A percentile compares a stretch with the other conserved stretches of the same genome.
Conservation (phyloP, 2,329 filamentous ascomycete genomes). For the Dothidotthia symphoricarpi region DNA sequence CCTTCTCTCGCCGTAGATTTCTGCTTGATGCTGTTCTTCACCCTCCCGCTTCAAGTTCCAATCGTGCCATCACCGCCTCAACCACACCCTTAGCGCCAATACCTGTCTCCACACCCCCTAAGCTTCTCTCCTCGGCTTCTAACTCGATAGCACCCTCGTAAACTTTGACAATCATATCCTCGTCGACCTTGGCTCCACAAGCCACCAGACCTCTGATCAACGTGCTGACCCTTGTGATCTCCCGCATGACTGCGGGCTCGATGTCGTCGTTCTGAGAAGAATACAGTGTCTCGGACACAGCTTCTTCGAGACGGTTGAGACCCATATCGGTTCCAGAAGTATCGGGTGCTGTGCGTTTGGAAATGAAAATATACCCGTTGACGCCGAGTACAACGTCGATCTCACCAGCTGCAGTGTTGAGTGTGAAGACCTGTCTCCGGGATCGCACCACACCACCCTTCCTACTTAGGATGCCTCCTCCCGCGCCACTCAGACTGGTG, state of each 20-base stretch:
- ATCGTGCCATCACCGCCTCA: conserved; percentile 28
- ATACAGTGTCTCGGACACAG: conserved; percentile 80
- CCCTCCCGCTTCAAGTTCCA: conserved; percentile 27
- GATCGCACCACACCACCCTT: conserved; percentile 76
- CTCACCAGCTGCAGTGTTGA: conserved; percentile 57
- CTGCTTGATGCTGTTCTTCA: conserved; percentile 5
- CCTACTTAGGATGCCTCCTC: conserved; percentile 55
- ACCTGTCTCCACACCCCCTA: conserved; percentile 47
- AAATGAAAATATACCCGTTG: conserved; percentile 96
- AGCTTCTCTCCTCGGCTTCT: conserved; percentile 59
- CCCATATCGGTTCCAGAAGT: conserved; percentile 55
- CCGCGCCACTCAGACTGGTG: conserved; percentile 74
- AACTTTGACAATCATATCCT: conserved; percentile 78
- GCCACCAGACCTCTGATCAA: conserved; percentile 82
- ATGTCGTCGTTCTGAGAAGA: conserved; percentile 93
- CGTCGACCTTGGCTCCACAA: conserved; percentile 79
- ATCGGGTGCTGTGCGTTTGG: conserved; percentile 69
- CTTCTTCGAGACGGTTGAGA: conserved; percentile 86
- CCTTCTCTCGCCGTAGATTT: background rate
- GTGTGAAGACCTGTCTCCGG: conserved; percentile 84
- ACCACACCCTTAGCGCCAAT: conserved; percentile 35
- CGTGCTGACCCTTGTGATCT: conserved; percentile 81
- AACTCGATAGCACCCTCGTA: conserved; percentile 81
- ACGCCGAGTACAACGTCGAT: conserved; percentile 89
- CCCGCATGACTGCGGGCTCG: conserved; percentile 70